Conservation (phyloP, 192 early-diverging fungal species). For the Podila epigama region DNA sequence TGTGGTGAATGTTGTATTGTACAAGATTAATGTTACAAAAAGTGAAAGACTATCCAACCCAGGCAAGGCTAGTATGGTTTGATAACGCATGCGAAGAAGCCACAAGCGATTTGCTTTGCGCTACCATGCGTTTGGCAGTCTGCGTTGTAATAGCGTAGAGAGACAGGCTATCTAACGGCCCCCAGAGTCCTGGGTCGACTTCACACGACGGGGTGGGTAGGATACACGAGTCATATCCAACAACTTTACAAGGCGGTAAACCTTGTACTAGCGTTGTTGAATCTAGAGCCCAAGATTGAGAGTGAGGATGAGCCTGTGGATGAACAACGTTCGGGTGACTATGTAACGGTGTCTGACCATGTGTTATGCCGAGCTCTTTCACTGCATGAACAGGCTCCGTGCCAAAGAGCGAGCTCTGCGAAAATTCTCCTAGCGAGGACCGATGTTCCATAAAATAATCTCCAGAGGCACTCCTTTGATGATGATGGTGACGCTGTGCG, state of each 20-base stretch:
- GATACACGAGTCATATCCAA: conserved; percentile 2
- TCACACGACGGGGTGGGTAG: not conserved
- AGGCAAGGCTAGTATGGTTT: conserved; percentile 42
- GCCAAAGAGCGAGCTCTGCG: too few relatives aligned
- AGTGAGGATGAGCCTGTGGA: conserved; percentile 11
- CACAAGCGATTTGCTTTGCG: conserved; percentile 37
- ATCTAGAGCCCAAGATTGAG: too few relatives aligned
- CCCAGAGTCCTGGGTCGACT: conserved; percentile 39
- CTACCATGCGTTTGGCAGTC: conserved; percentile 44
- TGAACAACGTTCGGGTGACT: too few relatives aligned
- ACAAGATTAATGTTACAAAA: too few relatives aligned
- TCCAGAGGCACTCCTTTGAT: conserved; percentile 30
- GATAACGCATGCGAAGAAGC: conserved; percentile 20
- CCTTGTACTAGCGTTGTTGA: conserved; percentile 5
- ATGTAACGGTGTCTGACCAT: conserved; percentile 1
- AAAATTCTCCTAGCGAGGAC: too few relatives aligned
- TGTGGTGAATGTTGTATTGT: too few relatives aligned
- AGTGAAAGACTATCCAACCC: conserved; percentile 15
- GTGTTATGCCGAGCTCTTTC: conserved; percentile 16
- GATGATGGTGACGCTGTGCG: conserved; percentile 31
- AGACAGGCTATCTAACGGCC: conserved; percentile 28
- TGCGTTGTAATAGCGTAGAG: conserved; percentile 42
- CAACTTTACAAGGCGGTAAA: conserved; percentile 9
- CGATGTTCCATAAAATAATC: conserved; percentile 32
- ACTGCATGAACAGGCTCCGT: too few relatives aligned